Base-by-base conservation (phyloP, 176 grass and related monocot genomes). In the Juncus effusus region DNA sequence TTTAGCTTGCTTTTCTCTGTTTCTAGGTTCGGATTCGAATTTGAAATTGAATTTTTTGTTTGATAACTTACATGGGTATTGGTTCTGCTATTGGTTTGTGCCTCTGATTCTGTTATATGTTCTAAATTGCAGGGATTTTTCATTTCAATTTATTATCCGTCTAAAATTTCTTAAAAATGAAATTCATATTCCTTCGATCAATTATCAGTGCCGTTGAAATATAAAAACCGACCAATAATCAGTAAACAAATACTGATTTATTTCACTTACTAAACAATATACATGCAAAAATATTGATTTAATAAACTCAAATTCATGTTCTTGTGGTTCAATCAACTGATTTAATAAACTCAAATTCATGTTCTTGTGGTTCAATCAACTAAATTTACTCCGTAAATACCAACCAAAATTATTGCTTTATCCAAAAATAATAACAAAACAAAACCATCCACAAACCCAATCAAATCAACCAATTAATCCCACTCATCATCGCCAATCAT, bases 401-500 rank as follows among this genome's bases (percentile, higher is more conserved):
- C 4, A 47, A 6, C 44, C 44, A 47, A 47, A 28, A 28, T 28
- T 47, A 47, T 6, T 47, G 1, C 44, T 6, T 6, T 5, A 47
- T 60, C 52, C 10, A 57, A 64, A 74, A 56, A 64, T 59, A 75
- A 63, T 69, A 67, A 49, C 40, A 10, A 12, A 44, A 47, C 16
- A 64, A 85, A 85, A 58, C 10, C 15, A 13, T 52, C 54, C 28
- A 51, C 70, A 75, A 41, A 47, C 35, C 11, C 0, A 42, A 63
- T 91, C 58, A 92, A 28, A 28, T 28, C 19, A 28, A 28, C 19
- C 19, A 28, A 28, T 28, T 28, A 28, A 52, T 99, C 75, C 83
- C 94, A 93, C 13, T 93, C 88, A 0, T 97, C 85, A 3, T 84
- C 80, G 7, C 54, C 57, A 47, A 99, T 64, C 80, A 77, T 66